Conservation (phyloP, 768 basidiomycete species). For the Rhizopogon roseolus region DNA sequence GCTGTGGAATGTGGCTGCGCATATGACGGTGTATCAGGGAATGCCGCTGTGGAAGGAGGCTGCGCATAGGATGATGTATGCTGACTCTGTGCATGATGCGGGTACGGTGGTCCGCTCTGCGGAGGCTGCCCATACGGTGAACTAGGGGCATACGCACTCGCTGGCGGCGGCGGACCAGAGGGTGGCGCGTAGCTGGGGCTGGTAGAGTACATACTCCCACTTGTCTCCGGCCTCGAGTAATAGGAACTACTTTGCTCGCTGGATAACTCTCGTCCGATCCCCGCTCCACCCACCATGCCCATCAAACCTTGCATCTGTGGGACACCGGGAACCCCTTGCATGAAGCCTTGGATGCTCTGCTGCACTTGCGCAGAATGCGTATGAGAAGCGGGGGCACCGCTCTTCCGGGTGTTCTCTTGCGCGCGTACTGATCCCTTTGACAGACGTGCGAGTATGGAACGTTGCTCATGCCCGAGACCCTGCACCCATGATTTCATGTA, state of each 20-base stretch:
- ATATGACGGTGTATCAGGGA: conserved; percentile 14
- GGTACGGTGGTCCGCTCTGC: neutral
- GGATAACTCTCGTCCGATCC: conserved; percentile 2
- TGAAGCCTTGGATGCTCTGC: conserved; percentile 41
- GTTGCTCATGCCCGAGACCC: conserved; percentile 41
- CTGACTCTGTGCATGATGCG: conserved; percentile 20
- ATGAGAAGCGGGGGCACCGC: conserved; percentile 42
- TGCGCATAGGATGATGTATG: conserved; percentile 21
- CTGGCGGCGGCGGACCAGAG: conserved; percentile 6
- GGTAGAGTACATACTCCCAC: neutral
- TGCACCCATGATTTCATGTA: conserved; percentile 61
- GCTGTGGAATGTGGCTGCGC: conserved; percentile 6
- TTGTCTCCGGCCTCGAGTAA: conserved; percentile 12
- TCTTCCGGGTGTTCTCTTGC: conserved; percentile 62
- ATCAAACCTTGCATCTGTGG: conserved; percentile 38
- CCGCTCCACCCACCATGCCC: conserved; percentile 17
- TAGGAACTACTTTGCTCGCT: conserved; percentile 29
- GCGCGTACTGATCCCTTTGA: conserved; percentile 62
- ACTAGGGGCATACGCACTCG: conserved; percentile 2
- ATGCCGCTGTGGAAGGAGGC: neutral
- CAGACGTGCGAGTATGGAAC: conserved; percentile 51
- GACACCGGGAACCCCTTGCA: conserved; percentile 42
- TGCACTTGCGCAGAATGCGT: conserved; percentile 50
- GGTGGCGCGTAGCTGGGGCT: conserved; percentile 8
- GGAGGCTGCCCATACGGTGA: conserved; percentile 11